Conservation (phyloP, 495 filamentous ascomycete species). For the Penicillium antarcticum region DNA sequence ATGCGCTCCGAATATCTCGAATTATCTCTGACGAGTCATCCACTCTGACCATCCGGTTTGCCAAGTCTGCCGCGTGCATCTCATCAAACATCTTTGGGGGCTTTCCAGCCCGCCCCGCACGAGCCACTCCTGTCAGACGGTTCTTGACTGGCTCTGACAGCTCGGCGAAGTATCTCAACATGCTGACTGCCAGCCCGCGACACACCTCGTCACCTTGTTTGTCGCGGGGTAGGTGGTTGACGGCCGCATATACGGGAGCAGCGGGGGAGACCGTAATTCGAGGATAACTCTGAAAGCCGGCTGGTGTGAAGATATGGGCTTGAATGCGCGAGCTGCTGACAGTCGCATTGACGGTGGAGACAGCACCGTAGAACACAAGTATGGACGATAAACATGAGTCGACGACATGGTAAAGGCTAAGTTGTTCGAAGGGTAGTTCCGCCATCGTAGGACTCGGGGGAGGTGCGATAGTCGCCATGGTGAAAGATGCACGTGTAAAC, state of each 20-base stretch:
- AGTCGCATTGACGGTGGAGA: constrained; percentile 78
- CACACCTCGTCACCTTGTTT: constrained; percentile 90
- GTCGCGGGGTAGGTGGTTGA: constrained; percentile 86
- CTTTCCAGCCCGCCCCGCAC: constrained; percentile 27
- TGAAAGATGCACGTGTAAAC: constrained; percentile 15
- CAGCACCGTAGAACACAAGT: constrained; percentile 81
- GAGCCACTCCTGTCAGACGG: constrained; percentile 37
- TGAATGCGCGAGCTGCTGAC: constrained; percentile 88
- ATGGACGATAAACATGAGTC: constrained; percentile 74
- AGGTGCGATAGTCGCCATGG: constrained; percentile 34
- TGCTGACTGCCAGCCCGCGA: constrained; percentile 83
- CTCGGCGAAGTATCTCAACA: constrained; percentile 91
- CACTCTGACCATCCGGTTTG: constrained; percentile 74
- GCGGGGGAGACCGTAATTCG: constrained; percentile 89
- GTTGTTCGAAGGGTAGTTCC: constrained; percentile 66
- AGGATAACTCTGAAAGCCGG: constrained; percentile 81
- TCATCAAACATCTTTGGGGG: constrained; percentile 76
- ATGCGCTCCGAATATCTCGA: constrained; percentile 62
- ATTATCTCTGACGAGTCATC: constrained; percentile 73
- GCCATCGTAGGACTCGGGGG: constrained; percentile 27
- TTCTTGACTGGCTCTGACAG: constrained; percentile 73
- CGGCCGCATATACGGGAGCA: constrained; percentile 90
- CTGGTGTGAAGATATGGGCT: constrained; percentile 83
- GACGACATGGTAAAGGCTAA: constrained; percentile 76
- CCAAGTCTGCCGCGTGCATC: constrained; percentile 87